Evolutionary conservation across 2,329 filamentous ascomycete genomes (phyloP), one percentile per base, ranked within the genome.

Genomic region (Epichloe coenophiala): DNA sequence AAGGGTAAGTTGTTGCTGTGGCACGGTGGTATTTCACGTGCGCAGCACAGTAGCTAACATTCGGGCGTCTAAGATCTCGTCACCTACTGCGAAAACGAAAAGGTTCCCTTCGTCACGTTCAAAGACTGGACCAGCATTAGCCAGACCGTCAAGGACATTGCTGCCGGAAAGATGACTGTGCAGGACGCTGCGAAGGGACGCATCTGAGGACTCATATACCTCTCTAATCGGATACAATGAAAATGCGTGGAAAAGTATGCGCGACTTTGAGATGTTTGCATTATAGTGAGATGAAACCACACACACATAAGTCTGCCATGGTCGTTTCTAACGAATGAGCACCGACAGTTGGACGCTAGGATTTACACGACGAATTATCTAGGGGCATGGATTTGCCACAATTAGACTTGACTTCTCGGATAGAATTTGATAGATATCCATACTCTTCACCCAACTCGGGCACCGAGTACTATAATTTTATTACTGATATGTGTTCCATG

Each of bases 41-140:
- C 27, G 27, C 27, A 31, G 27, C 13, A 13, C 12, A 44, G 12
- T 33, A 51, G 31, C 54, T 60, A 31, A 57, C 45, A 17, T 5
- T 42, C 51, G 15, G 2, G 5, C n/a, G 27, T 47, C 0, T 33
- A 8, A 88, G 89, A 97, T 67, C 78, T 97, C 51, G 84, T 96
- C 55, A 81, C 77, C 13, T 96, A 88, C 70, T 96, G 91, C 64
- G 84, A 90, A 59, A 81, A 80, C 50, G 81, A 95, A 65, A 79
- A 85, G 9, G 83, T 95, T 19, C 89, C 90, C 0, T 96, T 94
- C 66, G 91, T 87, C 13, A 81, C 86, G 3, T 96, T 96, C 65
- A 75, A 86, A 60, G 81, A 90, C 70, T 96, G 91, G 80, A 78
- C 78, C 6, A 80, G 82, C 55, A 95, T 95, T 61, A 74, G 87